A percentile compares a stretch with the other conserved stretches of the same genome.
Conservation (phyloP, 169 alveolate species). For the Plasmodium yoelii region DNA sequence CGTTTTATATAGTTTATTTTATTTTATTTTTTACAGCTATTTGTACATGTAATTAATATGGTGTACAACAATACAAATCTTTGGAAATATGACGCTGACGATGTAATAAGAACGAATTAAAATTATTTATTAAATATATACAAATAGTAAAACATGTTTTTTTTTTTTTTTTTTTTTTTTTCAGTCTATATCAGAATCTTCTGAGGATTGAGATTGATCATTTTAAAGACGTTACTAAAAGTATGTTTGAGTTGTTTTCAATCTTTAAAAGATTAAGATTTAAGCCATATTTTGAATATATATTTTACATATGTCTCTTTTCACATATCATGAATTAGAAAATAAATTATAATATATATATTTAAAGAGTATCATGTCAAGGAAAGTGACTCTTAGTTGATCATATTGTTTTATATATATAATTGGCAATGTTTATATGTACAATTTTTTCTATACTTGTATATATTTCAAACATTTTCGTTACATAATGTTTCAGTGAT, state of each 20-base stretch:
- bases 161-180: slow-evolving; percentile 16
- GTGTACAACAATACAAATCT: slow-evolving; percentile 71
- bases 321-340: no score
- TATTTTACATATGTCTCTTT: no score
- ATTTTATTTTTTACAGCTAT: slow-evolving; percentile 29
- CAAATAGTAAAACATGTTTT: not conserved
- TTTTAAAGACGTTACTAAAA: not conserved
- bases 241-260: not conserved
- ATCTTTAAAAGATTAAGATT: not conserved
- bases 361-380: no score
- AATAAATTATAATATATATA: no score
- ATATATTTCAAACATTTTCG: no score
- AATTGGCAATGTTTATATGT: no score
- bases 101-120: slow-evolving; percentile 38
- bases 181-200: slow-evolving; percentile 74
- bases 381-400: no score
- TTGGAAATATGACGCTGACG: slow-evolving; percentile 76
- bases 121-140: slow-evolving; percentile 9
- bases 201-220: slow-evolving; percentile 27
- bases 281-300: no score
- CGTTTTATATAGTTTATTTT: no score
- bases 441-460: no score
- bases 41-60: slow-evolving; percentile 65
- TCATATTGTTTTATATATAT: no score
- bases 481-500: no score